Base-by-base conservation (phyloP, 2,329 filamentous ascomycete species). In the Exserohilum rostratum region DNA sequence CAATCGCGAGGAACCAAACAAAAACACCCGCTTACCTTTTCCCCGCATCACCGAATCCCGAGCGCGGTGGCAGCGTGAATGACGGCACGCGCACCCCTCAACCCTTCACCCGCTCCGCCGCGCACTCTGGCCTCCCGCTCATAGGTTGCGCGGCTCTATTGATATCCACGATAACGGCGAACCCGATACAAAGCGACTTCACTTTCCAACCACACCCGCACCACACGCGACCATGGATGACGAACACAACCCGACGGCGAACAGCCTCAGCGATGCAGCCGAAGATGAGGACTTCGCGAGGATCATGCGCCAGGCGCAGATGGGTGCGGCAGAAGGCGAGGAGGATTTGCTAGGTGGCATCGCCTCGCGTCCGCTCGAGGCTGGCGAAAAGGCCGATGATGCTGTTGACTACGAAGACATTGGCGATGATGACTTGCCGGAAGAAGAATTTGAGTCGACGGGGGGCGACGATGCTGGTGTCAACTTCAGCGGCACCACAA, bases 351-450 rank as follows among this genome's bases (percentile, higher is more conserved):
- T 69, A 6, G 65, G 64, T 5, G 67, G 66, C 29, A 50, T 76
- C 33, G 69, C 69, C 30, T 58, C 58, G 34, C 61, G 68, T 30
- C 69, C 74, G 48, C 73, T 83, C 47, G 79, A 80, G 47, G 64
- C 73, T 47, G 83, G 82, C 17, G 89, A 91, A 73, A 99, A 99
- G 76, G 93, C 92, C 50, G 92, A 92, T 56, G 90, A 98, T 77
- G 95, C 95, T 35, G 79, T 95, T 58, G 95, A 99, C 71, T 99
- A 83, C 66, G 91, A 90, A 71, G 91, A 96, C 69, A 93, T 98
- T 58, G 89, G 89, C 62, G 93, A 98, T 72, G 92, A 96, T 70
- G 93, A 97, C 60, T 82, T 96, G 6, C 89, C 91, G 6, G 91
- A 95, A 60, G 87, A 90, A 56, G 84, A 87, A 54, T 63, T 65